These are phyloP conservation scores for Trichoderma lentiforme DNA, from an alignment of 2,329 filamentous ascomycete genomes.

Conservation along the genomic window DNA sequence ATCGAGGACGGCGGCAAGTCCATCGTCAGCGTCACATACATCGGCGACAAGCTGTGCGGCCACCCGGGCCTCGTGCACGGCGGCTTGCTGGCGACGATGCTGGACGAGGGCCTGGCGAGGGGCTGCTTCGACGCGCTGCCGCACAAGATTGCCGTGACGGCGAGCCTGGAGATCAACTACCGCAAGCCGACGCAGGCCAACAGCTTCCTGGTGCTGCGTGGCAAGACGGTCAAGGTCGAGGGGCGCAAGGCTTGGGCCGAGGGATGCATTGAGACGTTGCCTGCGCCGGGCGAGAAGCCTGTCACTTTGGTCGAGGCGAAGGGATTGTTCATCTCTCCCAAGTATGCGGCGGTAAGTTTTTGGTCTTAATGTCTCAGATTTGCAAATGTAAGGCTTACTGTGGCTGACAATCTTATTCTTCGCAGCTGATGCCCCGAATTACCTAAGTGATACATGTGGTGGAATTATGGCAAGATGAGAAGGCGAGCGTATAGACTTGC, in stretches of 20 bases:
- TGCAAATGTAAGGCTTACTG: background rate
- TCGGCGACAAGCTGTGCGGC: constrained; percentile 78
- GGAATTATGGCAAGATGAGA: background rate
- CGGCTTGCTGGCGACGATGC: constrained; percentile 82
- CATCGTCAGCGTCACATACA: constrained; percentile 69
- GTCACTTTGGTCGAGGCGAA: constrained; percentile 75
- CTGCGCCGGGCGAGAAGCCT: constrained; percentile 57
- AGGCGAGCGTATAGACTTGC: background rate
- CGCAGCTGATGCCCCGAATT: constrained; percentile 24
- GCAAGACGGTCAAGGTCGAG: constrained; percentile 79
- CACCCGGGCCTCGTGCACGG: constrained; percentile 91
- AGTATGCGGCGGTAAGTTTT: constrained; percentile 65
- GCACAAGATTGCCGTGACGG: constrained; percentile 81
- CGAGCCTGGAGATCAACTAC: constrained; percentile 80
- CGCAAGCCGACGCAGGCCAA: constrained; percentile 73
- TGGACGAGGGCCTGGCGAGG: constrained; percentile 85
- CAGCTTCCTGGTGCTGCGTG: constrained; percentile 72
- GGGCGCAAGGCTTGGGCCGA: constrained; percentile 94
- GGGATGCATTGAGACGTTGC: constrained; percentile 78
- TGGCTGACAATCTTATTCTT: background rate
- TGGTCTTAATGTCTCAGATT: background rate
- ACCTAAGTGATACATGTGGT: background rate
- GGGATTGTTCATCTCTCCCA: constrained; percentile 85
- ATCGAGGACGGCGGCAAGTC: constrained; percentile 65
- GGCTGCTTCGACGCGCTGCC: constrained; percentile 88